Evolutionary conservation across 305 asterid species (phyloP).

Genomic region (Fraxinus velutina): DNA sequence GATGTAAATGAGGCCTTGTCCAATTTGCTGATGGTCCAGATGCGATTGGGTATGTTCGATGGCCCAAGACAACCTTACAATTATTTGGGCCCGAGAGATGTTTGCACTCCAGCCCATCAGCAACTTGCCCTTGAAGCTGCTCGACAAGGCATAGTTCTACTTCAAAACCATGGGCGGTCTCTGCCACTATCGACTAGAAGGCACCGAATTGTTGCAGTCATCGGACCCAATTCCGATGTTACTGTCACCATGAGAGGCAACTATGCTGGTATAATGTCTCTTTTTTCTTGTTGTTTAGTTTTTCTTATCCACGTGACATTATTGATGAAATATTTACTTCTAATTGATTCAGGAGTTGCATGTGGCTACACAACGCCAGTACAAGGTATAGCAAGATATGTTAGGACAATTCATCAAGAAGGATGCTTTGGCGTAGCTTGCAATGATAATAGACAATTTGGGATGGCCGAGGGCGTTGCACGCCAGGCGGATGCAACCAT

Average conservation of each 20-base stretch:
- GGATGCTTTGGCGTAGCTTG: conserved; percentile 62
- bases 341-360: conserved; percentile 45
- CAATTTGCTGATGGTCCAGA: conserved; percentile 62
- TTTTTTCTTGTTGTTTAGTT: background rate
- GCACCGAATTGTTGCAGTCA: conserved; percentile 51
- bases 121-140: conserved; percentile 86
- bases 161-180: conserved; percentile 57
- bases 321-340: background rate
- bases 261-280: conserved; percentile 59
- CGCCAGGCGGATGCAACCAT: conserved; percentile 68
- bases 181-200: conserved; percentile 55
- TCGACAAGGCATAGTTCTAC: conserved; percentile 80
- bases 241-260: conserved; percentile 77
- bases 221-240: conserved; percentile 70
- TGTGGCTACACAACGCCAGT: conserved; percentile 65
- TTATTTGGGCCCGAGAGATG: conserved; percentile 67
- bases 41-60: conserved; percentile 87
- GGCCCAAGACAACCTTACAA: conserved; percentile 58
- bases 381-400: conserved; percentile 71
- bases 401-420: conserved; percentile 47
- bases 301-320: background rate
- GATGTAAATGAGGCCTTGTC: conserved; percentile 61
- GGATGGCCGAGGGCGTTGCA: conserved; percentile 58
- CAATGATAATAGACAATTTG: conserved; percentile 35
- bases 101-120: conserved; percentile 71